Conservation (phyloP, 2,329 filamentous ascomycete genomes). For the Scedosporium dehoogii region DNA sequence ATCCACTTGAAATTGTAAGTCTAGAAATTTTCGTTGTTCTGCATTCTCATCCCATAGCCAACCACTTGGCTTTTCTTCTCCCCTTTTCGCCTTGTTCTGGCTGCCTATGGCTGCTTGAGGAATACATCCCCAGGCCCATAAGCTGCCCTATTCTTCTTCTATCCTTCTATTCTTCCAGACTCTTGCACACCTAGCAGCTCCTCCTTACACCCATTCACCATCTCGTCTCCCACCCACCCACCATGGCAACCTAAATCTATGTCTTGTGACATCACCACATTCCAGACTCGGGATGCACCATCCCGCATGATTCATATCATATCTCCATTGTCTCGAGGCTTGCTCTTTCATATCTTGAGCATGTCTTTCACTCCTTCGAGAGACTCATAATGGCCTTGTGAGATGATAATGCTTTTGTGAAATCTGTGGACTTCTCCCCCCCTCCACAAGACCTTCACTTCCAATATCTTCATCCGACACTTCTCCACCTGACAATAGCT, state of each 20-base stretch:
- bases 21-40: neutral
- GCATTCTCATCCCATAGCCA: neutral
- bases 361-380: neutral
- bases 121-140: neutral
- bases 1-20: neutral
- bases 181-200: neutral
- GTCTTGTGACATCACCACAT: neutral
- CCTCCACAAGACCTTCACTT: neutral
- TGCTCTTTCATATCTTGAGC: neutral
- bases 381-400: neutral
- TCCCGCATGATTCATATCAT: neutral
- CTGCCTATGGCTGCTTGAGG: neutral
- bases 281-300: neutral
- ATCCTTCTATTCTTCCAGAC: neutral
- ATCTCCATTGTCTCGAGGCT: neutral
- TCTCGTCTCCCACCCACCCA: neutral
- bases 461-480: neutral
- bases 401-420: neutral
- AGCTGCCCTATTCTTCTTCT: neutral
- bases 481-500: neutral
- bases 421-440: neutral
- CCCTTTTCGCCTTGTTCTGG: neutral
- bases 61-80: neutral
- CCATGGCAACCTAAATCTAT: neutral
- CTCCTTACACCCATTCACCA: neutral